Percentiles rank a stretch among this genome's conserved stretches.
Evolutionary conservation across 2,329 filamentous ascomycete species (phyloP).

Genomic region (Claviceps paspali): DNA sequence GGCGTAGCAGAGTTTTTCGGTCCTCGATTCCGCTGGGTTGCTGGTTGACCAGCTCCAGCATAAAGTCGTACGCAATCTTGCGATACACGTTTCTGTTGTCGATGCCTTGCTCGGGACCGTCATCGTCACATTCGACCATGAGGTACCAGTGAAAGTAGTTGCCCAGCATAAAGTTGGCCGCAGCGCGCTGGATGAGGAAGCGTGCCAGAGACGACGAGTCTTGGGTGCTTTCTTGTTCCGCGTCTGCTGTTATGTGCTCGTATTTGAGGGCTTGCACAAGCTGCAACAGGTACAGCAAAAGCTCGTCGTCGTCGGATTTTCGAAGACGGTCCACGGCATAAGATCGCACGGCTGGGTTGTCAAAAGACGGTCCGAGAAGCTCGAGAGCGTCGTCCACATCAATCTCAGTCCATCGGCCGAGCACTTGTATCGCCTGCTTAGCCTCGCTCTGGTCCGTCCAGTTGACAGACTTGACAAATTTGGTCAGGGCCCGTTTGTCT

Average conservation of each 20-base stretch:
- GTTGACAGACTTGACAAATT: conserved; percentile 95
- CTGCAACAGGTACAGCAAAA: conserved; percentile 82
- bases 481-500: conserved; percentile 85
- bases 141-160: conserved; percentile 98
- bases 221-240: conserved; percentile 39
- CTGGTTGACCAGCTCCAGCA: conserved; percentile 65
- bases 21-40: conserved; percentile 54
- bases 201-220: conserved; percentile 68
- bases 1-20: conserved; percentile 62
- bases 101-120: conserved; percentile 56
- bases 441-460: conserved; percentile 80
- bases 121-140: conserved; percentile 91
- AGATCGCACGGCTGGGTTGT: conserved; percentile 72
- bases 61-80: conserved; percentile 91
- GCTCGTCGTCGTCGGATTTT: conserved; percentile 83
- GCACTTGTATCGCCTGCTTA: conserved; percentile 74
- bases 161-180: conserved; percentile 75
- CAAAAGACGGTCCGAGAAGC: conserved; percentile 79
- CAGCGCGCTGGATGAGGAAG: conserved; percentile 79
- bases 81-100: conserved; percentile 76
- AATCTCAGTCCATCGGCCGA: conserved; percentile 90
- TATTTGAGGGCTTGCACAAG: conserved; percentile 94
- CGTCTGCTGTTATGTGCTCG: conserved; percentile 55
- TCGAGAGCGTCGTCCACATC: conserved; percentile 95
- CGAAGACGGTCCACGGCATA: conserved; percentile 86